Base-by-base conservation (phyloP, 1,284 basidiomycete species). In the Cutaneotrichosporon daszewskae region DNA sequence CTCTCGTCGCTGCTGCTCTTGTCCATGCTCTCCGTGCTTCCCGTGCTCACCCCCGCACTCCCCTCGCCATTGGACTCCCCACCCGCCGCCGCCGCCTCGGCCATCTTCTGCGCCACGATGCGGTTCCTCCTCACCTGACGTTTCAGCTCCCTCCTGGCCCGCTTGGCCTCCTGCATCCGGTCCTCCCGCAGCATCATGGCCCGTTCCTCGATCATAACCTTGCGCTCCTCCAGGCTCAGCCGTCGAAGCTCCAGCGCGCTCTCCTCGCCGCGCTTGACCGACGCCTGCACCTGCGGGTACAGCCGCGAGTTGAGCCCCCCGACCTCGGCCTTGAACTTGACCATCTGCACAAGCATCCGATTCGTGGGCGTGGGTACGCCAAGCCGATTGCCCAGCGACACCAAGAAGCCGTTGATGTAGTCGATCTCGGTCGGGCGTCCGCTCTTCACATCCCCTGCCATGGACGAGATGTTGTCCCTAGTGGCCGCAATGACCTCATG, bases 361-460 rank as follows among this genome's bases (percentile, higher is more conserved):
- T 82, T 87, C 12, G 77, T 72, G 1, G 82, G 81, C 57, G 83
- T 84, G 9, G 71, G 68, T 26, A 92, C 74, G 4, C 74, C 72
- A 55, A 85, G 78, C 32, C 75, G 71, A 35, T 71, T 57, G 8
- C 85, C 92, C 6, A 92, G 71, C 10, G 73, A 72, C 19, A 81
- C 62, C 36, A 98, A 68, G 66, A 92, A 88, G 7, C 94, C 92
- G 57, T 90, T 94, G 63, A 97, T 78, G 59, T 77, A 90, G 19
- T 85, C 80, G 28, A 92, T 77, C 71, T 92, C 88, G 0, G 87
- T 89, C 19, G 61, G 46, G 14, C 62, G 73, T 26, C 81, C 80
- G 36, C 69, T 67, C 49, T 75, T 75, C 27, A 89, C 67, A 57
- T 91, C 87, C 14, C 72, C 63, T 14, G 87, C 73, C 81, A 87